Conservation (phyloP, 1,284 basidiomycete species). For the Athelia psychrophila region DNA sequence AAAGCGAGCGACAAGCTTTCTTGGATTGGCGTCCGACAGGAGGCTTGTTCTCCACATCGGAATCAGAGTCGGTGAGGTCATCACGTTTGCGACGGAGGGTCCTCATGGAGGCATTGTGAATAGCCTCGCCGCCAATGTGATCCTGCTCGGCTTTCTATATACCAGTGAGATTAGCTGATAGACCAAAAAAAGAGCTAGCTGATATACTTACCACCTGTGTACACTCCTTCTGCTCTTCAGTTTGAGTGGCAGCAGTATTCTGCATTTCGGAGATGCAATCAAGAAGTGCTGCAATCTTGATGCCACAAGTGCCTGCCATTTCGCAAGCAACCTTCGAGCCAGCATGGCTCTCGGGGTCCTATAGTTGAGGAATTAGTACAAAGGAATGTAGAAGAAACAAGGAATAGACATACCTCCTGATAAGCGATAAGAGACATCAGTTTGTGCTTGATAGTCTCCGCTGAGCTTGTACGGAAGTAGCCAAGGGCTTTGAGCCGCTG, state of each 20-base stretch:
- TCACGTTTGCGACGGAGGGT: not conserved
- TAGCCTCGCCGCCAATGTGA: not conserved
- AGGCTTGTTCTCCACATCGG: conserved; percentile 1
- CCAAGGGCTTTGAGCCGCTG: not conserved
- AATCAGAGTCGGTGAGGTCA: not conserved
- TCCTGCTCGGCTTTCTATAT: not conserved
- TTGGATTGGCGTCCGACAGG: not conserved
- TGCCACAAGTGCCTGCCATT: not conserved
- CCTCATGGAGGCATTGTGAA: not conserved
- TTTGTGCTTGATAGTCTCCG: not conserved
- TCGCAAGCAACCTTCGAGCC: not conserved
- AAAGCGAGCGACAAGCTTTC: not conserved
- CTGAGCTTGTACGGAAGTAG: not conserved
- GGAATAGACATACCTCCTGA: not conserved
- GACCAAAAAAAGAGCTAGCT: not conserved
- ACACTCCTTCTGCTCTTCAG: not conserved
- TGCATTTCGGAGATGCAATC: not conserved
- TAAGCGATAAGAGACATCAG: not conserved
- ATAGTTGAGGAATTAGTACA: not conserved
- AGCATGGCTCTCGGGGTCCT: not conserved
- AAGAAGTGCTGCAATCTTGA: conserved; percentile 1
- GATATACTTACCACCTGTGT: not conserved
- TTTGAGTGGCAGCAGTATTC: not conserved
- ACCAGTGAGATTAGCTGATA: not conserved
- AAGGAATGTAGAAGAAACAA: not conserved